phyloP scores from a whole-genome alignment of 1,284 basidiomycete genomes.

The Ganoderma meredithae region DNA sequence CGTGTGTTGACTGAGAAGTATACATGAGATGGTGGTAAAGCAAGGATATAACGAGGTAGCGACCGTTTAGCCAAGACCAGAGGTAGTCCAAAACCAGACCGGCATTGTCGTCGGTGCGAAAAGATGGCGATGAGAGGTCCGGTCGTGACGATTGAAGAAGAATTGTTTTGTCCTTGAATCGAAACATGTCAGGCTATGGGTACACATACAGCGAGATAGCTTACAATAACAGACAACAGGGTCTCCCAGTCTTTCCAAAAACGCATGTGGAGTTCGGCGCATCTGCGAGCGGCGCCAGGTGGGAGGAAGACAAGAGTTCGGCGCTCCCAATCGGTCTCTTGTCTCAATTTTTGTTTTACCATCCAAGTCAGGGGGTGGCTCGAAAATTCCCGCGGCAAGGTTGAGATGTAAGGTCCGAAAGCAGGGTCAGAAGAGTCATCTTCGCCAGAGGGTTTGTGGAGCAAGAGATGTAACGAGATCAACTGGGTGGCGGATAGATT shows the following conservation, averaged over 20 bases:
- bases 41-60: conserved; percentile 26
- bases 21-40: conserved; percentile 21
- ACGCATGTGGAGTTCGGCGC: conserved; percentile 41
- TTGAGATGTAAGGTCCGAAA: conserved; percentile 82
- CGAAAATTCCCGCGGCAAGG: conserved; percentile 72
- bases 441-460: conserved; percentile 42
- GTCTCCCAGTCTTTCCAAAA: conserved; percentile 69
- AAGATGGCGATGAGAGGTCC: conserved; percentile 9
- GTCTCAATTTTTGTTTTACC: conserved; percentile 43
- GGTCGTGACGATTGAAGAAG: conserved; percentile 18
- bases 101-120: conserved; percentile 15
- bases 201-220: conserved; percentile 20
- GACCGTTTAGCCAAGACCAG: conserved; percentile 91
- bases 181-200: conserved; percentile 11
- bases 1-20: conserved; percentile 80
- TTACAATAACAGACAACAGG: conserved; percentile 58
- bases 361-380: conserved; percentile 82
- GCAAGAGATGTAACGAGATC: conserved; percentile 57
- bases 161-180: conserved; percentile 17
- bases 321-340: conserved; percentile 29
- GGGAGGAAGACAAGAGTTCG: conserved; percentile 56
- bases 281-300: conserved; percentile 31
- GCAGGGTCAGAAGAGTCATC: conserved; percentile 56
- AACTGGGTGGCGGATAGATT: conserved; percentile 62
- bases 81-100: conserved; percentile 53